Percentiles rank a stretch among this genome's conserved stretches.
phyloP scores from a whole-genome alignment of 1,284 basidiomycete genomes.

The Pseudomicrostroma phylloplanum region DNA sequence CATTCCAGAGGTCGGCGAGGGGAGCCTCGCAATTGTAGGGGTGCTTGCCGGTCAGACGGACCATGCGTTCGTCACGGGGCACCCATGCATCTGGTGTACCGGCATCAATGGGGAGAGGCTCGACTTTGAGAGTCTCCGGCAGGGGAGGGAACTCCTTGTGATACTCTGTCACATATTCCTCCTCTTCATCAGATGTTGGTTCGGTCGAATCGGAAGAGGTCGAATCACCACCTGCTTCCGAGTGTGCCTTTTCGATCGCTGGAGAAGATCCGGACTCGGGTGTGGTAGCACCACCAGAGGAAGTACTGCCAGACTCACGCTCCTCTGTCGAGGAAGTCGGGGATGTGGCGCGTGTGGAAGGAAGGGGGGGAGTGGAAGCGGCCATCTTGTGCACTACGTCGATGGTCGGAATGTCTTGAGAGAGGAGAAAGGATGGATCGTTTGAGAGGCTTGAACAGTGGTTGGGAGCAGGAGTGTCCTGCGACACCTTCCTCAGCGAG shows the following conservation, averaged over 20 bases:
- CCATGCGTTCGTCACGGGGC: constrained; percentile 35
- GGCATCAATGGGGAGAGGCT: constrained; percentile 29
- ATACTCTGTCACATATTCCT: constrained; percentile 18
- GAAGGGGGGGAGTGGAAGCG: no score
- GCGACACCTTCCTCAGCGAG: no score
- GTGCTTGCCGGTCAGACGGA: constrained; percentile 52
- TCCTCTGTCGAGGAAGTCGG: no score
- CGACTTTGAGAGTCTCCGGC: constrained; percentile 20
- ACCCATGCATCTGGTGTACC: constrained; percentile 42
- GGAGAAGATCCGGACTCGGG: no score
- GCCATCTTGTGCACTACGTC: no score
- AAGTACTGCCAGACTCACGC: no score
- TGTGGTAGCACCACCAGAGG: no score
- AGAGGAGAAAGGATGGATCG: no score
- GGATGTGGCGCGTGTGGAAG: no score
- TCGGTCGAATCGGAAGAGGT: neutral
- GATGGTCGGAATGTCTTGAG: no score
- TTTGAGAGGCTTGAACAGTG: no score
- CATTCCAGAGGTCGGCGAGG: constrained; percentile 56
- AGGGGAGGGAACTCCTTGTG: constrained; percentile 22
- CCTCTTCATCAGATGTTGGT: neutral
- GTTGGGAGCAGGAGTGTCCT: no score
- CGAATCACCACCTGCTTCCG: neutral
- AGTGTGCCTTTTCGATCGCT: neutral
- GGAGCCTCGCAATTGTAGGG: constrained; percentile 62